Evolutionary conservation across 345 rosid species (phyloP), one percentile per base, ranked within the genome.

Genomic region (Xanthoceras sorbifolium): DNA sequence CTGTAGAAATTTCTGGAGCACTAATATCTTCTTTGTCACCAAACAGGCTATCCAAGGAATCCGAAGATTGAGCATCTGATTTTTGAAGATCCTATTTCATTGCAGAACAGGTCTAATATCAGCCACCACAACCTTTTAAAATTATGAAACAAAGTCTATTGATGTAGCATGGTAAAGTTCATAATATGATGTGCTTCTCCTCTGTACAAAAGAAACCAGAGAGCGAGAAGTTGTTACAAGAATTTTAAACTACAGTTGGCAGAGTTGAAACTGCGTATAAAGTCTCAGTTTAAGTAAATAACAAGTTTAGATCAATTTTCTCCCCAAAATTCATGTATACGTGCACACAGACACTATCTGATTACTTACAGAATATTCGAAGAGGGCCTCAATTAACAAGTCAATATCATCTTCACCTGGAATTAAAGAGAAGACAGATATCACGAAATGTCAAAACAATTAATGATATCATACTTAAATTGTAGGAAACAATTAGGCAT

Each of bases 401-500:
- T 96, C 97, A 77, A 82, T 55, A 80, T 90, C 76, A 44, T 84
- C 89, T 84, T 90, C 91, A 80, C 99, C 97, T 95, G 84, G 36
- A 81, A 48, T 69, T 62, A 57, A n/a, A 80, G 75, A 85, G 68
- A 81, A 57, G 34, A 79, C 20, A 32, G 50, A 65, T 54, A 75
- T 69, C 17, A 71, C 54, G 38, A 71, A 60, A 74, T 32, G 4
- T 52, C 32, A 5, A 20, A 28, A 57, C 6, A 38, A 42, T 11
- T 46, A 42, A 64, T 57, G n/a, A 57, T 22, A 57, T n/a, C 62
- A 57, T 20, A 57, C 62, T 57, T 50, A 17, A 50, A 50, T 50
- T 50, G 22, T 50, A 50, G 55, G 55, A 50, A 17, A 44, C 5
- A 23, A 12, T 11, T 40, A 2, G 12, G 18, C 46, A 40, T 9